Conservation (phyloP, 108 stramenopile genomes). For the Asterionellopsis glacialis region DNA sequence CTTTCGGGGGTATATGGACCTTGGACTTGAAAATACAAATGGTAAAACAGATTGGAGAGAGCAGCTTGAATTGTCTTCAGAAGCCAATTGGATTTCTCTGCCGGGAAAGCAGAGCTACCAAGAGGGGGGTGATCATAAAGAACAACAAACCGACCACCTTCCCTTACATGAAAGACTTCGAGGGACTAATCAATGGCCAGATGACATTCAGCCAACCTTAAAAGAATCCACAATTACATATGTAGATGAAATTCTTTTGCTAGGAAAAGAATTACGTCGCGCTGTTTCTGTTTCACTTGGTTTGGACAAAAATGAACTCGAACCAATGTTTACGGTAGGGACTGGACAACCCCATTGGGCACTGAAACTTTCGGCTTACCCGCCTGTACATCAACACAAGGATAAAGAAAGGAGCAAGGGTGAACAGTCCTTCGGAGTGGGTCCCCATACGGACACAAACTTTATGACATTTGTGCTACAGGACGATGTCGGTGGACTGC, state of each 20-base stretch:
- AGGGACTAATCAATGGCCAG: conserved; percentile 53
- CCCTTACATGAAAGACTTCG: conserved; percentile 44
- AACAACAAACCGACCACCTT: neutral
- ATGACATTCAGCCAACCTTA: conserved; percentile 36
- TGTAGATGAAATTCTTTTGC: conserved; percentile 24
- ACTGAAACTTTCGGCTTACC: conserved; percentile 60
- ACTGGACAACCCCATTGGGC: conserved; percentile 44
- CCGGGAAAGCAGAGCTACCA: too few relatives aligned
- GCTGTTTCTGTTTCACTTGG: conserved; percentile 14
- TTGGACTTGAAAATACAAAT: conserved; percentile 70
- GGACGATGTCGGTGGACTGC: conserved; percentile 48
- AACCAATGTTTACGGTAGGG: conserved; percentile 16
- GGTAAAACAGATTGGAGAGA: conserved; percentile 63
- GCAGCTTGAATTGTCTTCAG: conserved; percentile 44
- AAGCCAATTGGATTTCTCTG: too few relatives aligned
- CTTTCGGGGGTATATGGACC: conserved; percentile 66
- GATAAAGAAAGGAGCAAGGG: neutral
- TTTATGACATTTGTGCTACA: conserved; percentile 59
- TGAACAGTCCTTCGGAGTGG: conserved; percentile 43
- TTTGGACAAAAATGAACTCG: conserved; percentile 26
- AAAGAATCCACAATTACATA: conserved; percentile 31
- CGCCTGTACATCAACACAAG: conserved; percentile 12
- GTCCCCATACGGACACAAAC: conserved; percentile 63
- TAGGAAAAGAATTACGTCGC: conserved; percentile 6
- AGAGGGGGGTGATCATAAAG: neutral